Evolutionary conservation across 192 early-diverging fungal genomes (phyloP), one percentile per base, ranked within the genome.

Genomic region (Podila clonocystis): DNA sequence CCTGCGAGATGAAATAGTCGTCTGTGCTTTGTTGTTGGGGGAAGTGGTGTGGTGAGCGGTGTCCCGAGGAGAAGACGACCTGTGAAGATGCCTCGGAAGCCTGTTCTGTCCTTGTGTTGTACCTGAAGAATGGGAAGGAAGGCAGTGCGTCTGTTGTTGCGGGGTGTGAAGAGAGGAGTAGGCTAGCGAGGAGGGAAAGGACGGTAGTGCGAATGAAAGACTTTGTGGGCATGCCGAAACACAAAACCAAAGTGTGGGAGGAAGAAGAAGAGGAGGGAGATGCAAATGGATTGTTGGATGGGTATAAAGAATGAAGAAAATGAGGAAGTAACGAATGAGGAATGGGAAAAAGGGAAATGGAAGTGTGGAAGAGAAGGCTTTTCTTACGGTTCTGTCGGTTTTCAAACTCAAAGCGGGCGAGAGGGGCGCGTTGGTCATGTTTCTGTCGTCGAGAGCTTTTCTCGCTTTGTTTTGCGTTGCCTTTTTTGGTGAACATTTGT

Each of bases 311-410:
- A 50, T 17, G 52, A 57, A n/a, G 71, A 24, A 19, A 60, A 62
- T 55, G 61, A 15, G 60, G 49, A 61, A 45, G 33, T 34, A 65
- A 26, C 22, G 57, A 48, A n/a, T n/a, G n/a, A 31, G 61, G 68
- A 67, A 68, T 24, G 78, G 78, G 24, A 62, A 63, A 41, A 45
- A 45, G 5, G 33, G 45, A 63, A 45, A 63, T 5, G 28, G 19
- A 48, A 19, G 20, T 58, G 26, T 33, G 30, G 19, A 64, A 64
- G 20, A 48, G 22, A 57, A 55, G 48, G 63, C 48, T 41, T 24
- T 24, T 22, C 26, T 38, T 63, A 36, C 11, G 22, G 19, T 63
- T 63, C 41, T 41, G 38, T 41, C 38, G 11, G 11, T 1, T 41
- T 41, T 41, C 38, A 12, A 12, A 41, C 38, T 41, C 38, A 41